phyloP scores from a whole-genome alignment of 805 yeast genomes.

The Myxozyma lipomycoides region DNA sequence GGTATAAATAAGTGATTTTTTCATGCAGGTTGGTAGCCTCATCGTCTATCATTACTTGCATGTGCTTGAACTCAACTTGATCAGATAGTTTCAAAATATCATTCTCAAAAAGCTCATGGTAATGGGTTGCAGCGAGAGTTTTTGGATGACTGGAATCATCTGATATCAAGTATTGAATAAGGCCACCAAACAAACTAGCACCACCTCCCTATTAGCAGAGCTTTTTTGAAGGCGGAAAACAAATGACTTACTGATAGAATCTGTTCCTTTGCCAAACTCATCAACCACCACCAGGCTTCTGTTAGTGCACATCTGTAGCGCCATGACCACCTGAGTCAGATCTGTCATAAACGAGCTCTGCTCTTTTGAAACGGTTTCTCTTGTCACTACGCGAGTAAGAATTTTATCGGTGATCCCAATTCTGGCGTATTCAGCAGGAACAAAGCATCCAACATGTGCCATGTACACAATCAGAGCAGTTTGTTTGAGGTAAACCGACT shows the following conservation, averaged over 20 bases:
- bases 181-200: slow-evolving; percentile 44
- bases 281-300: slow-evolving; percentile 48
- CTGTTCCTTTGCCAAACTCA: slow-evolving; percentile 56
- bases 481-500: slow-evolving; percentile 49
- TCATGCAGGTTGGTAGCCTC: slow-evolving; percentile 12
- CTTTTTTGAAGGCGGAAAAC: too few species aligned
- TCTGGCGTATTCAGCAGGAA: slow-evolving; percentile 48
- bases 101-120: slow-evolving; percentile 35
- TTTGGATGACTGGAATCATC: slow-evolving; percentile 28
- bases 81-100: neutral
- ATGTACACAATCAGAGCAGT: slow-evolving; percentile 48
- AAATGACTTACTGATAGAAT: slow-evolving; percentile 36
- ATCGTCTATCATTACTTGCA: slow-evolving; percentile 36
- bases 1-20: slow-evolving; percentile 15
- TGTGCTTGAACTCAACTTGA: slow-evolving; percentile 39
- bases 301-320: slow-evolving; percentile 41
- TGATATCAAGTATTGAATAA: slow-evolving; percentile 34
- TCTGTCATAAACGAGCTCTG: slow-evolving; percentile 53
- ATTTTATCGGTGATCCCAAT: slow-evolving; percentile 49
- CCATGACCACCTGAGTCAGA: slow-evolving; percentile 43
- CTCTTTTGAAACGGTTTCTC: slow-evolving; percentile 41
- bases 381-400: slow-evolving; percentile 45
- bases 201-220: slow-evolving; percentile 33
- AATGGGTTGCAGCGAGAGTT: slow-evolving; percentile 44
- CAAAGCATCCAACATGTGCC: slow-evolving; percentile 54